Evolutionary conservation across 2,329 filamentous ascomycete species (phyloP), one percentile per base, ranked within the genome.

Genomic region (Paraphaeosphaeria minitans): DNA sequence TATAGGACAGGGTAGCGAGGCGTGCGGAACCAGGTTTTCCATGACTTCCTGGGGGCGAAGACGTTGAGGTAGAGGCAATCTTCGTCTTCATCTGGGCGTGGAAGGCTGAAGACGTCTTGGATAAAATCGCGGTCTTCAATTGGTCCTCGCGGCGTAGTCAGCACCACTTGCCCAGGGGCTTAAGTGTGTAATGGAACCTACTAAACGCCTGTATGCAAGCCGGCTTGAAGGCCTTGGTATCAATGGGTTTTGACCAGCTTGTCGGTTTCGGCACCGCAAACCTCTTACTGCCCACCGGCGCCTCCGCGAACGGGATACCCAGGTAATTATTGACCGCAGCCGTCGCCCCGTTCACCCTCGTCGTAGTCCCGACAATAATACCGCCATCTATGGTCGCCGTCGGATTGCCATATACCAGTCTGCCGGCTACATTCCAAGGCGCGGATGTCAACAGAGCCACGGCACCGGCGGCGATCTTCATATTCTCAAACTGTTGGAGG

Each of bases 1-100:
- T 53, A 64, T 13, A 66, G 49, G 2, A 66, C 64, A 3, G 61
- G 42, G 35, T 45, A 29, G 14, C 37, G 31, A 19, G 39, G 4
- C 31, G 33, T 46, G 21, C 14, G 51, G 0, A 21, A 33, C 0
- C 12, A 24, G 4, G 35, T 3, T 19, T 50, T 42, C 37, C 14
- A 21, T 10, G 41, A 14, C 49, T 48, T 57, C 8, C n/a, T 46
- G 14, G 70, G 75, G 4, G 65, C 70, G 21, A 67, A 71, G 1
- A 78, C 70, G 51, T 80, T 77, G 2, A 78, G 65, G n/a, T 76
- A 72, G 19, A 79, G 55, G 57, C 77, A 80, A 54, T 79, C 75
- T 41, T 79, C 76, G 24, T 62, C 68, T 45, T 72, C 69, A 31
- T 57, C 55, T 4, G 60, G 61, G 2, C 60, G 55, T 10, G 60